phyloP scores from a whole-genome alignment of 768 basidiomycete species.

The Tubosaeta brunneosetosa region DNA sequence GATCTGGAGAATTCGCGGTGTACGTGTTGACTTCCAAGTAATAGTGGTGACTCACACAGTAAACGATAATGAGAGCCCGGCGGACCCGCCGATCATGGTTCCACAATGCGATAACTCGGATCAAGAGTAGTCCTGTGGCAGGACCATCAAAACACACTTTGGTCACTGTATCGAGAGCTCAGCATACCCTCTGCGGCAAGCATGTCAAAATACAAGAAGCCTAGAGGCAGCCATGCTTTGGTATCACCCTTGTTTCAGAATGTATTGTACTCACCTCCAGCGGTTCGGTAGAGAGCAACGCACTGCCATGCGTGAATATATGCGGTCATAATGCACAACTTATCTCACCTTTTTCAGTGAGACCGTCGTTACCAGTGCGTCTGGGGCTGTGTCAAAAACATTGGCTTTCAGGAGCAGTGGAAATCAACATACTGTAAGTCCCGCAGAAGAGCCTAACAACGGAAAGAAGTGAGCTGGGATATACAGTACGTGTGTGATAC shows the following conservation, averaged over 20 bases:
- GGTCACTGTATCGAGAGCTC: neutral
- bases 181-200: slow-evolving; percentile 1
- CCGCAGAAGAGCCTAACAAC: slow-evolving; percentile 1
- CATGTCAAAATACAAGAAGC: slow-evolving; percentile 4
- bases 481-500: slow-evolving; percentile 10
- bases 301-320: slow-evolving; percentile 1
- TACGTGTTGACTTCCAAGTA: neutral
- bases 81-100: neutral
- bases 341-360: neutral
- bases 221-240: neutral
- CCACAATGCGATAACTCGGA: slow-evolving; percentile 10
- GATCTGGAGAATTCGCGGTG: neutral
- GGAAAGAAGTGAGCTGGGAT: slow-evolving; percentile 7
- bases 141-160: neutral
- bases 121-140: slow-evolving; percentile 8
- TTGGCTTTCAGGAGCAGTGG: neutral
- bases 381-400: neutral
- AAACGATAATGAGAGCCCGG: neutral
- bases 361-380: neutral
- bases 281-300: slow-evolving; percentile 1
- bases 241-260: neutral
- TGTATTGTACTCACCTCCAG: slow-evolving; percentile 1
- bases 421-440: neutral
- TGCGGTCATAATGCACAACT: neutral
- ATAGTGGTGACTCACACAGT: neutral